phyloP scores from a whole-genome alignment of 1,139 yeast species.

The Sugiyamaella castrensis region DNA sequence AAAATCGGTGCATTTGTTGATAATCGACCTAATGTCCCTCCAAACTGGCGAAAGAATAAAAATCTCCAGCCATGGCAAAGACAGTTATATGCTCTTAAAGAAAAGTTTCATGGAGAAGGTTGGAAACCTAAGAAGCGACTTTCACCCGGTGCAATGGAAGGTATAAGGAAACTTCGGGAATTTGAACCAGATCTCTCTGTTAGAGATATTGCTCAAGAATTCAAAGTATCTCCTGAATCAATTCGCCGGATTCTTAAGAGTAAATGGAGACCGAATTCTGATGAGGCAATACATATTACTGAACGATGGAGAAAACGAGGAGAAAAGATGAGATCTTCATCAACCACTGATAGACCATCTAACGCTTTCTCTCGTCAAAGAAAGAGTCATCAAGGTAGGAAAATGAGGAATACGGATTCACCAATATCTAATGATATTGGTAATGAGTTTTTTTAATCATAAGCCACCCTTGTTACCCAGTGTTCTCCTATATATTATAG shows the following conservation, averaged over 20 bases:
- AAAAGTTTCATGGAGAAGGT: slow-evolving; percentile 52
- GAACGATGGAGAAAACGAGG: slow-evolving; percentile 54
- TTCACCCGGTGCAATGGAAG: slow-evolving; percentile 68
- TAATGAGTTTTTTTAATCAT: slow-evolving; percentile 13
- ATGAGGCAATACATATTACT: slow-evolving; percentile 44
- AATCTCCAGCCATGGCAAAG: slow-evolving; percentile 61
- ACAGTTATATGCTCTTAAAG: slow-evolving; percentile 58
- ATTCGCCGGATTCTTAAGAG: slow-evolving; percentile 75
- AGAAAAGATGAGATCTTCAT: slow-evolving; percentile 26
- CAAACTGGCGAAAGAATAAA: slow-evolving; percentile 42
- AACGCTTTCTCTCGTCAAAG: background rate
- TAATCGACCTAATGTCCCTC: slow-evolving; percentile 37
- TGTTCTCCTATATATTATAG: too few species aligned
- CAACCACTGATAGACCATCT: background rate
- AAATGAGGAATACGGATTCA: slow-evolving; percentile 1
- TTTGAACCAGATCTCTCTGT: slow-evolving; percentile 57
- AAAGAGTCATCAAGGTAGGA: slow-evolving; percentile 10
- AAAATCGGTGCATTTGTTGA: slow-evolving; percentile 16
- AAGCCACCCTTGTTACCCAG: too few species aligned
- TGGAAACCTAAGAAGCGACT: slow-evolving; percentile 74
- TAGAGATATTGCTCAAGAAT: slow-evolving; percentile 59
- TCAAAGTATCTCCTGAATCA: slow-evolving; percentile 77
- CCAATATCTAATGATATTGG: slow-evolving; percentile 3
- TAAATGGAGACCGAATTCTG: slow-evolving; percentile 68
- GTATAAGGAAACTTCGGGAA: slow-evolving; percentile 55